These are phyloP conservation scores for Brassica carinata DNA, from an alignment of 345 rosid species.

Conservation along the genomic window DNA sequence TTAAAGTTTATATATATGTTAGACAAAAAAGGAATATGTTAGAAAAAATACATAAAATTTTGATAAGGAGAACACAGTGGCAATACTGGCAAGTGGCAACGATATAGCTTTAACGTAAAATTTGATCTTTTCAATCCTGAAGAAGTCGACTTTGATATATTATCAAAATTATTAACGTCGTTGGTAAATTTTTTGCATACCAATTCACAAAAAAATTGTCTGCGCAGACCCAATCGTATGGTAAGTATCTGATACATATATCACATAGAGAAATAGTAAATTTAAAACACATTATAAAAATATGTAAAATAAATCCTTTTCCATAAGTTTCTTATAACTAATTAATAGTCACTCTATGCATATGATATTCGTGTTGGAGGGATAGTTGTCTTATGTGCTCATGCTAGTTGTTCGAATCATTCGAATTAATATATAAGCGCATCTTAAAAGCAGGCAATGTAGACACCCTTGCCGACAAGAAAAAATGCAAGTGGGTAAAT, in stretches of 20 bases:
- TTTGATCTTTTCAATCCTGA: not conserved
- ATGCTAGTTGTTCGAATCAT: conserved; percentile 13
- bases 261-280: not conserved
- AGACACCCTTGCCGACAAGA: conserved; percentile 40
- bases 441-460: conserved; percentile 28
- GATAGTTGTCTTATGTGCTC: not conserved
- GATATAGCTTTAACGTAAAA: not conserved
- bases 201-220: not conserved
- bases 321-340: not conserved
- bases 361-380: not conserved
- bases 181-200: not conserved
- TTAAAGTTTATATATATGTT: not conserved
- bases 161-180: not conserved
- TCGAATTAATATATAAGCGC: not conserved
- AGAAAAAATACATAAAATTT: not conserved
- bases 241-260: not conserved
- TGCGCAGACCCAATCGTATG: not conserved
- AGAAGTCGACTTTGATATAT: not conserved
- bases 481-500: conserved; percentile 21
- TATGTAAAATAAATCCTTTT: not conserved
- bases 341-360: not conserved
- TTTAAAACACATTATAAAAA: not conserved
- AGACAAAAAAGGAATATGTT: not conserved
- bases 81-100: not conserved
- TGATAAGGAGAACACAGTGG: not conserved